Evolutionary conservation across 768 basidiomycete genomes (phyloP).

Genomic region (Clavulina sp.): DNA sequence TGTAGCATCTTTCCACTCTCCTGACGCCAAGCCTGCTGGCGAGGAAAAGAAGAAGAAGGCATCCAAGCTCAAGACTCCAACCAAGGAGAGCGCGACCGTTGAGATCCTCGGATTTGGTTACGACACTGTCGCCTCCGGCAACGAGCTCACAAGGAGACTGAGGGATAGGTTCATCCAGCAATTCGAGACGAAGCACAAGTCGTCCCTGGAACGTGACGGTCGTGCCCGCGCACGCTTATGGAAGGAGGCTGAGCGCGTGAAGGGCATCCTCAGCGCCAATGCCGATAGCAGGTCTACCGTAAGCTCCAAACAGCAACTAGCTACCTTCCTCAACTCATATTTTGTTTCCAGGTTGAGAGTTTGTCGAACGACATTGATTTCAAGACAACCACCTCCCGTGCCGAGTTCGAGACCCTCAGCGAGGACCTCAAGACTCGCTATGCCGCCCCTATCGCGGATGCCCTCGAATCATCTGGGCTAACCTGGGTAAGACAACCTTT

Average conservation of each 20-base stretch:
- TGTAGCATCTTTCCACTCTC: constrained; percentile 42
- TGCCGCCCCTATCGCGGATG: constrained; percentile 56
- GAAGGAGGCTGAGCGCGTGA: constrained; percentile 86
- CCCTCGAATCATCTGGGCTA: constrained; percentile 46
- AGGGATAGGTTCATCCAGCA: constrained; percentile 60
- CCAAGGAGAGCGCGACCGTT: constrained; percentile 46
- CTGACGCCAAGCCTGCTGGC: constrained; percentile 11
- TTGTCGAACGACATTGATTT: constrained; percentile 85
- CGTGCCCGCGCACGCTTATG: constrained; percentile 83
- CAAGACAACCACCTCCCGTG: constrained; percentile 54
- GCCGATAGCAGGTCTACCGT: constrained; percentile 57
- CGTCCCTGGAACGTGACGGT: constrained; percentile 25
- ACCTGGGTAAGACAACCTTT: constrained; percentile 34
- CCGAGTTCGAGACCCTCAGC: constrained; percentile 61
- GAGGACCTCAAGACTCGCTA: constrained; percentile 46
- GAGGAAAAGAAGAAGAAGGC: constrained; percentile 25
- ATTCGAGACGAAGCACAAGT: constrained; percentile 50
- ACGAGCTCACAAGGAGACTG: constrained; percentile 68
- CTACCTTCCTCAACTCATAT: neutral
- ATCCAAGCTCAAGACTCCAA: constrained; percentile 13
- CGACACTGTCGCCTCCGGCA: constrained; percentile 58
- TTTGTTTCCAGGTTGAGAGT: constrained; percentile 52
- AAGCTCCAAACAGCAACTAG: constrained; percentile 15
- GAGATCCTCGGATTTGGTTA: constrained; percentile 60
- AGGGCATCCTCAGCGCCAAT: constrained; percentile 87